A percentile compares a stretch with the other conserved stretches of the same genome.
Evolutionary conservation across 495 filamentous ascomycete genomes (phyloP).

Genomic region (Aspergillus indologenus): DNA sequence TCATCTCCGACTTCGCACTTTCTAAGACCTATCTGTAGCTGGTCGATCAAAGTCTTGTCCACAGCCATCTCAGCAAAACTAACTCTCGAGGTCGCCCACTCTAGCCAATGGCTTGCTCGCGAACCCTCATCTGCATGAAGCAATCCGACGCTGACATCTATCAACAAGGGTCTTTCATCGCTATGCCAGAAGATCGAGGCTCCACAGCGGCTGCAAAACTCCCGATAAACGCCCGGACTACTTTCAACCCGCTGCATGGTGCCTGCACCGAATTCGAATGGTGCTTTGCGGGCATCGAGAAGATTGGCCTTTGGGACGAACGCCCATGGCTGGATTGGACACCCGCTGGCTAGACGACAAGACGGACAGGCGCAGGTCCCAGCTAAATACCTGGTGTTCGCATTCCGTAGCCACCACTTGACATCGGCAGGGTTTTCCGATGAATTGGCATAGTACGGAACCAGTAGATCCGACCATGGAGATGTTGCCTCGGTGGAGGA

Average conservation of each 20-base stretch:
- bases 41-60: slow-evolving; percentile 39
- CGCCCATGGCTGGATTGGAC: slow-evolving; percentile 66
- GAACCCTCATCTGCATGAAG: slow-evolving; percentile 51
- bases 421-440: slow-evolving; percentile 41
- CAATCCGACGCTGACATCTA: slow-evolving; percentile 65
- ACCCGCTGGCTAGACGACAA: slow-evolving; percentile 61
- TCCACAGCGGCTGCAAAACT: slow-evolving; percentile 63
- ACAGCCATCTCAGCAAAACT: slow-evolving; percentile 61
- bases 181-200: slow-evolving; percentile 68
- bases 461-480: slow-evolving; percentile 52
- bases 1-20: background rate
- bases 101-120: slow-evolving; percentile 56
- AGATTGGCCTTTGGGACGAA: slow-evolving; percentile 65
- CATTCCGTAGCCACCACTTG: slow-evolving; percentile 52
- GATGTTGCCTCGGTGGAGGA: slow-evolving; percentile 41
- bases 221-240: slow-evolving; percentile 52
- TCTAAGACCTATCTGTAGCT: slow-evolving; percentile 25
- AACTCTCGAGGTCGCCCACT: slow-evolving; percentile 57
- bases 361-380: slow-evolving; percentile 64
- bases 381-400: slow-evolving; percentile 53
- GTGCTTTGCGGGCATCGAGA: slow-evolving; percentile 34
- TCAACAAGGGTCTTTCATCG: slow-evolving; percentile 50
- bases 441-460: slow-evolving; percentile 43
- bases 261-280: slow-evolving; percentile 44
- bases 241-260: slow-evolving; percentile 53